Evolutionary conservation across 176 grass and related monocot genomes (phyloP).

Genomic region (Lolium perenne): DNA sequence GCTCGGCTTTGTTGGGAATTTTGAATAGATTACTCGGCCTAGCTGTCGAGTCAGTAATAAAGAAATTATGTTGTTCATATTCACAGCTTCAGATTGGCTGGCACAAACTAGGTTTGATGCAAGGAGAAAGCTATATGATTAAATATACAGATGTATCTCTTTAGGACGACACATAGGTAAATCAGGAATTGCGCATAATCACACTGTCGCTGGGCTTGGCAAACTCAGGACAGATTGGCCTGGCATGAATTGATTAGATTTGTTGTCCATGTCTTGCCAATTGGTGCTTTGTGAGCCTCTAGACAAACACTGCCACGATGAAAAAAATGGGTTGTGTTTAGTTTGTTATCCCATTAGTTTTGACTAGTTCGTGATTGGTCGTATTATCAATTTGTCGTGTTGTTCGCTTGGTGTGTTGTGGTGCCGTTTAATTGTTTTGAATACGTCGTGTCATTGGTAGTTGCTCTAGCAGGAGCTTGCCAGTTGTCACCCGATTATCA

Average conservation of each 20-base stretch:
- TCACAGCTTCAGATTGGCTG: conserved; percentile 32
- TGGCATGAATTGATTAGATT: conserved; percentile 36
- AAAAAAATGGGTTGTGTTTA: background rate
- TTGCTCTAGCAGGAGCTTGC: background rate
- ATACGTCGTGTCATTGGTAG: background rate
- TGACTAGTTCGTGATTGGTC: background rate
- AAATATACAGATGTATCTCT: background rate
- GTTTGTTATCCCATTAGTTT: background rate
- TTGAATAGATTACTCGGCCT: background rate
- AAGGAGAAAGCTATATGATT: background rate
- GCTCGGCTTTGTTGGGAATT: background rate
- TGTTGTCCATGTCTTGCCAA: conserved; percentile 31
- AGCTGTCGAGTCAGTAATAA: conserved; percentile 10
- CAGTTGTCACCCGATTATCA: conserved; percentile 2
- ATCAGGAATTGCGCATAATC: background rate
- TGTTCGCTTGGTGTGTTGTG: background rate
- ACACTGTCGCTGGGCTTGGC: background rate
- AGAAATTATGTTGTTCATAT: conserved; percentile 23
- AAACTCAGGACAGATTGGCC: conserved; percentile 36
- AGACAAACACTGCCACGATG: background rate
- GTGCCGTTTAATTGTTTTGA: conserved; percentile 23
- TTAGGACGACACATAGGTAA: background rate
- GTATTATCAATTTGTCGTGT: background rate
- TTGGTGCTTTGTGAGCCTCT: conserved; percentile 24
- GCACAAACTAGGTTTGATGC: conserved; percentile 30